A percentile compares a stretch with the other conserved stretches of the same genome.
Conservation (phyloP, 441 rosid species). For the Jatropha multifida region DNA sequence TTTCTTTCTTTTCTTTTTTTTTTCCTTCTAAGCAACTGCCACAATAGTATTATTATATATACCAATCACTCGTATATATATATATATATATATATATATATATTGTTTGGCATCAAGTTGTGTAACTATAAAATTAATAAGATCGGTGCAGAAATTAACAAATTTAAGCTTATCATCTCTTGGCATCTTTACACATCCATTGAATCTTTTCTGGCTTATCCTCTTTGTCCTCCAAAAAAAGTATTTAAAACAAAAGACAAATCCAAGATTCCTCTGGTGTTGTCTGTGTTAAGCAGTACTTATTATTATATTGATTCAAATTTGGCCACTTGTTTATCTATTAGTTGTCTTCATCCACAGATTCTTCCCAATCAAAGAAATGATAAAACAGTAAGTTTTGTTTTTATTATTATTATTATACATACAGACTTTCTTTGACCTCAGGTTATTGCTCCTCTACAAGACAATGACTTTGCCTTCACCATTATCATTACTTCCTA, state of each 20-base stretch:
- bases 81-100: no score
- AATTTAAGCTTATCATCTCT: neutral
- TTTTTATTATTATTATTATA: slow-evolving; percentile 10
- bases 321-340: slow-evolving; percentile 28
- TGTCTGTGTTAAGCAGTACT: slow-evolving; percentile 15
- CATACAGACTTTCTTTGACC: slow-evolving; percentile 17
- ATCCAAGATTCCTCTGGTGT: slow-evolving; percentile 37
- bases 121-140: slow-evolving; percentile 13
- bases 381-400: slow-evolving; percentile 7
- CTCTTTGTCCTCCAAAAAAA: neutral
- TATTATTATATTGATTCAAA: neutral
- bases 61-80: no score
- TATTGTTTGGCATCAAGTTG: slow-evolving; percentile 11
- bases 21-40: no score
- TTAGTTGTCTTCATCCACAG: slow-evolving; percentile 25
- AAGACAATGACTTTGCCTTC: neutral
- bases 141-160: neutral
- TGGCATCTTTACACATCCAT: slow-evolving; percentile 15
- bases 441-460: neutral
- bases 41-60: no score
- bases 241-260: slow-evolving; percentile 16
- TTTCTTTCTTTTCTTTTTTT: no score
- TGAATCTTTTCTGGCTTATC: slow-evolving; percentile 28
- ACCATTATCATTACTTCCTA: neutral
- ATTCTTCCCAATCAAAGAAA: slow-evolving; percentile 20